phyloP scores from a whole-genome alignment of 768 basidiomycete species.

The Hygrophorus pudorinus region DNA sequence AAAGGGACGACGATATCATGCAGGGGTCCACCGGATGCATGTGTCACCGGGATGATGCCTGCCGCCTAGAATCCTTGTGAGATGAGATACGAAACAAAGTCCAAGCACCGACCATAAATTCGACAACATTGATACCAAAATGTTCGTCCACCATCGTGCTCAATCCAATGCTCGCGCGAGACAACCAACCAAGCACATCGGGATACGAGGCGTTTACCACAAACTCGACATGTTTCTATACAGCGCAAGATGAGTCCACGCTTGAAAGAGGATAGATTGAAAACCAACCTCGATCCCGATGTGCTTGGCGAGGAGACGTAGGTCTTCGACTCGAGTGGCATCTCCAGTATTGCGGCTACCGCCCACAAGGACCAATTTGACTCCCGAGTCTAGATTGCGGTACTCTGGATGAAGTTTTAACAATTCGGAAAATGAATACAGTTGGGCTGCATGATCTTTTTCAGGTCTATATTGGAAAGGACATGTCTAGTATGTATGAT shows the following conservation, averaged over 20 bases:
- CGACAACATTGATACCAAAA: conserved; percentile 96
- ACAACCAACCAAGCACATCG: conserved; percentile 60
- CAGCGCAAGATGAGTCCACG: not conserved
- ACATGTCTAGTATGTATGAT: not conserved
- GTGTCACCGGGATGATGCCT: conserved; percentile 83
- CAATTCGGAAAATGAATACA: conserved; percentile 57
- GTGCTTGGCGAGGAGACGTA: conserved; percentile 49
- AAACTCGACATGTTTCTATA: conserved; percentile 63
- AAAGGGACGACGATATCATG: conserved; percentile 85
- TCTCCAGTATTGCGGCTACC: conserved; percentile 78
- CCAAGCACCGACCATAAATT: conserved; percentile 72
- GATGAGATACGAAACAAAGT: not conserved
- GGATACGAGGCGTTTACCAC: conserved; percentile 76
- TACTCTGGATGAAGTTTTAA: conserved; percentile 53
- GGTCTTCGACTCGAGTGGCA: conserved; percentile 49
- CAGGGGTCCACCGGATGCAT: conserved; percentile 88
- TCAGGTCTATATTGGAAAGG: conserved; percentile 54
- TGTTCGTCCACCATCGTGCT: conserved; percentile 99
- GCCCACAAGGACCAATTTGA: conserved; percentile 72
- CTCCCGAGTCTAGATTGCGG: conserved; percentile 17
- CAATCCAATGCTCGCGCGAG: conserved; percentile 70
- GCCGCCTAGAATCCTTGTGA: conserved; percentile 56
- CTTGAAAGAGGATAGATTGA: not conserved
- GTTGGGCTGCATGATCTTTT: conserved; percentile 82
- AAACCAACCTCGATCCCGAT: conserved; percentile 53